A percentile compares a stretch with the other conserved stretches of the same genome.
phyloP scores from a whole-genome alignment of 306 rosid genomes.

The Carpinus fangiana region DNA sequence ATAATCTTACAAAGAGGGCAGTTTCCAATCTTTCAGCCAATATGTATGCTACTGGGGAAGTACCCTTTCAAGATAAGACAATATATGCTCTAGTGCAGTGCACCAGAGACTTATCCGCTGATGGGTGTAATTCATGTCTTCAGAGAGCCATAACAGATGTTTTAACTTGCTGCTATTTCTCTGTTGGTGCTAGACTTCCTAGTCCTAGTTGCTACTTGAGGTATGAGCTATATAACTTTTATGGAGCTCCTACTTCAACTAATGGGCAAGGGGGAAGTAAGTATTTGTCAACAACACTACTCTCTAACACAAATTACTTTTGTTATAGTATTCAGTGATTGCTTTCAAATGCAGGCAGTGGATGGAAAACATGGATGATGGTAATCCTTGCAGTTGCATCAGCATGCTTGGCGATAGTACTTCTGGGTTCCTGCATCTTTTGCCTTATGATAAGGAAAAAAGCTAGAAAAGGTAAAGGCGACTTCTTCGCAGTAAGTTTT shows the following conservation, averaged over 20 bases:
- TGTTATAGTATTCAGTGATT: not conserved
- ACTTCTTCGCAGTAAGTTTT: not conserved
- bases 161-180: slow-evolving; percentile 35
- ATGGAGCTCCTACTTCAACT: slow-evolving; percentile 30
- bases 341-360: slow-evolving; percentile 33
- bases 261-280: slow-evolving; percentile 33
- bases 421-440: slow-evolving; percentile 30
- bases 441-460: not conserved
- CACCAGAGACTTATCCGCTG: slow-evolving; percentile 50
- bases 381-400: slow-evolving; percentile 10
- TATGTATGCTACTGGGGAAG: slow-evolving; percentile 47
- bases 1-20: slow-evolving; percentile 35
- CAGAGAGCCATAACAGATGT: slow-evolving; percentile 38
- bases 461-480: not conserved
- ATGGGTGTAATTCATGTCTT: slow-evolving; percentile 48
- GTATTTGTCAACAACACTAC: not conserved
- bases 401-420: slow-evolving; percentile 29
- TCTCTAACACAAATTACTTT: not conserved
- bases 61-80: slow-evolving; percentile 26
- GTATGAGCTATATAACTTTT: slow-evolving; percentile 58
- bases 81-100: slow-evolving; percentile 65
- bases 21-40: slow-evolving; percentile 36
- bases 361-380: slow-evolving; percentile 37
- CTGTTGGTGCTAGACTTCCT: slow-evolving; percentile 60
- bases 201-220: slow-evolving; percentile 60